phyloP scores from a whole-genome alignment of 1,284 basidiomycete genomes.

The Ganoderma meredithae region DNA sequence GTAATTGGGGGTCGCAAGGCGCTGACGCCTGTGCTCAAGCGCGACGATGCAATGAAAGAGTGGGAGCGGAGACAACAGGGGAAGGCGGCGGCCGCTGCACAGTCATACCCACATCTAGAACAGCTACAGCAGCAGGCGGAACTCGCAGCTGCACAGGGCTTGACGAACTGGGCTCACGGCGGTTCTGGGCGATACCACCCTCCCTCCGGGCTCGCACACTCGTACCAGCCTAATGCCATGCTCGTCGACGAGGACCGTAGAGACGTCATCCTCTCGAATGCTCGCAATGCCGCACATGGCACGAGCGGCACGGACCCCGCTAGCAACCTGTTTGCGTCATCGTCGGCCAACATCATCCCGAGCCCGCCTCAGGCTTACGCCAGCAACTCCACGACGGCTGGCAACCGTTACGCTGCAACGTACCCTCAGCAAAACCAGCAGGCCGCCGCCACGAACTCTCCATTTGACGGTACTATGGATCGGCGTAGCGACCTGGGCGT shows the following conservation, averaged over 20 bases:
- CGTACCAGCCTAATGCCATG: constrained; percentile 63
- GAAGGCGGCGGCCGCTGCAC: constrained; percentile 61
- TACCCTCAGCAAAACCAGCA: constrained; percentile 51
- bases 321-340: constrained; percentile 51
- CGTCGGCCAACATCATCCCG: constrained; percentile 59
- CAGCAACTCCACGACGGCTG: constrained; percentile 55
- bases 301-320: constrained; percentile 45
- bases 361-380: constrained; percentile 78
- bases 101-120: constrained; percentile 88
- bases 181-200: constrained; percentile 57
- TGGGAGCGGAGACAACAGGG: constrained; percentile 87
- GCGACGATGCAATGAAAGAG: constrained; percentile 89
- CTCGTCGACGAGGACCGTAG: constrained; percentile 71
- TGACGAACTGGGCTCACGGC: constrained; percentile 58
- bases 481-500: constrained; percentile 69
- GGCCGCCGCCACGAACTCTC: constrained; percentile 39
- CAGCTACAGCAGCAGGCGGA: constrained; percentile 93
- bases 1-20: constrained; percentile 83
- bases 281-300: constrained; percentile 66
- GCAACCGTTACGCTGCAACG: constrained; percentile 63
- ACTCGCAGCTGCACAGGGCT: constrained; percentile 69
- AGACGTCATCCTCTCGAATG: constrained; percentile 77
- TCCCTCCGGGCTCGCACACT: constrained; percentile 74
- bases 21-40: constrained; percentile 87
- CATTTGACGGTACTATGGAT: constrained; percentile 64